Conservation (phyloP, 306 rosid species). For the Malus sylvestris region DNA sequence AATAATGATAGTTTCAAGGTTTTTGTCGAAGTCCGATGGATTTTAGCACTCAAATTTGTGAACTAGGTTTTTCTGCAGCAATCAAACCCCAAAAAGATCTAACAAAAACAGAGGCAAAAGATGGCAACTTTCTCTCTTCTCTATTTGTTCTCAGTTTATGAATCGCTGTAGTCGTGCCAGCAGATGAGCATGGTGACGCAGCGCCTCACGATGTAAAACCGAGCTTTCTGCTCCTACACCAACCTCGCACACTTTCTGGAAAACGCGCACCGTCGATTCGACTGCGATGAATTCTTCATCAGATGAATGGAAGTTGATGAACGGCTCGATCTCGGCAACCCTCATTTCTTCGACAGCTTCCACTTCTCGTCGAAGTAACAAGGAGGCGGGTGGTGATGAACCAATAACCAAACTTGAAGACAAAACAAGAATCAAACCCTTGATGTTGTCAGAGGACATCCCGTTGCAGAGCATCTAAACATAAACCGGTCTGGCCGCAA, state of each 20-base stretch:
- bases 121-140: not conserved
- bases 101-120: not conserved
- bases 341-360: slow-evolving; percentile 74
- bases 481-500: too few relatives aligned
- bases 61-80: not conserved
- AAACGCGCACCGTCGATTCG: slow-evolving; percentile 49
- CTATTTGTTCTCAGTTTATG: slow-evolving; percentile 7
- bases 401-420: too few relatives aligned
- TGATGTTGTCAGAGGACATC: too few relatives aligned
- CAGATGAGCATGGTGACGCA: slow-evolving; percentile 88
- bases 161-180: slow-evolving; percentile 78
- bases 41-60: not conserved
- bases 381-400: slow-evolving; percentile 24
- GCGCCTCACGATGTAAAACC: slow-evolving; percentile 85
- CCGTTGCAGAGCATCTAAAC: too few relatives aligned
- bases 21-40: too few relatives aligned
- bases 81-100: slow-evolving; percentile 15
- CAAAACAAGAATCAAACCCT: too few relatives aligned
- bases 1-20: too few relatives aligned
- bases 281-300: slow-evolving; percentile 40
- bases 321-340: slow-evolving; percentile 43
- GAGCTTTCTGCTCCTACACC: slow-evolving; percentile 81
- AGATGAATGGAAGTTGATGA: slow-evolving; percentile 35
- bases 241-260: slow-evolving; percentile 70
- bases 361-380: slow-evolving; percentile 79